These are phyloP conservation scores for Podaxis mareebaensis DNA, from an alignment of 768 basidiomycete genomes.

Conservation along the genomic window DNA sequence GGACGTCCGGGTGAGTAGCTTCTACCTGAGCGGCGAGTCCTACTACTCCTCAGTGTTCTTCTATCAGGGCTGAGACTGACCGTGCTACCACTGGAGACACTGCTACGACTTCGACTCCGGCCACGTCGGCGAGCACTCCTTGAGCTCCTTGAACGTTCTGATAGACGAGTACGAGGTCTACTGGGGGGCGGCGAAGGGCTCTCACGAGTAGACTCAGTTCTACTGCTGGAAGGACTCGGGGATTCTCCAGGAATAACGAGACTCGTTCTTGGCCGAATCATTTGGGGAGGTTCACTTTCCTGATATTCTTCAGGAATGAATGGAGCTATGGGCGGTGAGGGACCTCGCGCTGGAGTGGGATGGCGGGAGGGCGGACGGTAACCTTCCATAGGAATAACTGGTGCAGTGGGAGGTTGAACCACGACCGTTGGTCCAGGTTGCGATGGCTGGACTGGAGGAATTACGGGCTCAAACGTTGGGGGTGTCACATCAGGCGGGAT, in stretches of 20 bases:
- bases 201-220: background rate
- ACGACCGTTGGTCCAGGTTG: background rate
- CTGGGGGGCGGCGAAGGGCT: background rate
- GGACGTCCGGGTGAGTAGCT: conserved; percentile 10
- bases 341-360: conserved; percentile 4
- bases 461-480: conserved; percentile 17
- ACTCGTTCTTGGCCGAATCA: conserved; percentile 10
- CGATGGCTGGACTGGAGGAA: conserved; percentile 10
- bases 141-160: conserved; percentile 11
- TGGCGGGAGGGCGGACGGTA: background rate
- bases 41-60: conserved; percentile 17
- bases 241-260: background rate
- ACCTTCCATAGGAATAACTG: conserved; percentile 4
- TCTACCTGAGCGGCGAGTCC: conserved; percentile 13
- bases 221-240: conserved; percentile 14
- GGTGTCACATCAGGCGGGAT: conserved; percentile 20
- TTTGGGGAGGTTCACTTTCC: conserved; percentile 5
- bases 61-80: conserved; percentile 18
- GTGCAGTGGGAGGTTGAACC: background rate
- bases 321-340: conserved; percentile 4
- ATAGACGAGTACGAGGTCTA: conserved; percentile 16
- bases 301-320: conserved; percentile 25
- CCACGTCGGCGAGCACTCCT: conserved; percentile 11
- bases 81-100: conserved; percentile 20
- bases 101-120: conserved; percentile 19